Percentiles rank a stretch among this genome's conserved stretches.
Evolutionary conservation across 2,329 filamentous ascomycete species (phyloP).

Genomic region (Beauveria scarabaeidicola): DNA sequence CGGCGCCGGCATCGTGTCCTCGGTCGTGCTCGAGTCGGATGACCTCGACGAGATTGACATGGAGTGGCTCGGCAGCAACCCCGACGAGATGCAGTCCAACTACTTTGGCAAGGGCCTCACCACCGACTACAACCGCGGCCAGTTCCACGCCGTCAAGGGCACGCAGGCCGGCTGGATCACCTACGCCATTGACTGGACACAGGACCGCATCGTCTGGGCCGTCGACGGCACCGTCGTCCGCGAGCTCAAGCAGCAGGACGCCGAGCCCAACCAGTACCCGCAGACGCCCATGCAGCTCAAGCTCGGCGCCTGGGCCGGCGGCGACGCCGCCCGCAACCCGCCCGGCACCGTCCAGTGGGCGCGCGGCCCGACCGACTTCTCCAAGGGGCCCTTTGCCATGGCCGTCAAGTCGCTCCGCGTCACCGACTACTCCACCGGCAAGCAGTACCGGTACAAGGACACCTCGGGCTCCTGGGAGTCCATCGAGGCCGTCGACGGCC

Average conservation of each 20-base stretch:
- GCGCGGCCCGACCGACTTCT: constrained; percentile 76
- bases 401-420: constrained; percentile 65
- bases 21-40: constrained; percentile 84
- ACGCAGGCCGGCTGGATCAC: constrained; percentile 74
- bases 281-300: constrained; percentile 95
- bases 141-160: constrained; percentile 59
- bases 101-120: constrained; percentile 94
- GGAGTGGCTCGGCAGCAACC: constrained; percentile 82
- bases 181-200: constrained; percentile 89
- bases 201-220: constrained; percentile 76
- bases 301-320: constrained; percentile 86
- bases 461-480: constrained; percentile 70
- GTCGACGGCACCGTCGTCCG: constrained; percentile 72
- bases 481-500: constrained; percentile 72
- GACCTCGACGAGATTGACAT: constrained; percentile 93
- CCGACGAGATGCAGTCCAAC: constrained; percentile 80
- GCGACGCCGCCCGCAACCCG: constrained; percentile 65
- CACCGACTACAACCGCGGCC: constrained; percentile 76
- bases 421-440: constrained; percentile 89
- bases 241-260: constrained; percentile 60
- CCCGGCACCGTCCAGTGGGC: constrained; percentile 86
- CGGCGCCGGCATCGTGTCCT: constrained; percentile 87
- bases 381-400: constrained; percentile 79
- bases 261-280: constrained; percentile 70
- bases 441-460: constrained; percentile 73